These are phyloP conservation scores for Claviceps citrina DNA, from an alignment of 2,329 filamentous ascomycete species.

Conservation along the genomic window DNA sequence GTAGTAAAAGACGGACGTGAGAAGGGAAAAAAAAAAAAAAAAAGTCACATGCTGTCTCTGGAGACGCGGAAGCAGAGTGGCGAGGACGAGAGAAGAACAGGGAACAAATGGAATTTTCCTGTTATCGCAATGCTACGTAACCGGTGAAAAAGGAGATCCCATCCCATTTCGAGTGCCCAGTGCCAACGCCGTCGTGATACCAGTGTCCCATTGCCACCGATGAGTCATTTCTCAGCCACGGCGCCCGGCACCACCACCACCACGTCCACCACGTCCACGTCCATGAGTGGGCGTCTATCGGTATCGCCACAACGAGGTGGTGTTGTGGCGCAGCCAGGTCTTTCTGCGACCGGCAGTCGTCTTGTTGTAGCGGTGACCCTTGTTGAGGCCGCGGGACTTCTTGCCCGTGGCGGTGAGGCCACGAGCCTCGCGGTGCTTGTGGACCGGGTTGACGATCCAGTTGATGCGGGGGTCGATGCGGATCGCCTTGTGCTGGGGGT, in stretches of 20 bases:
- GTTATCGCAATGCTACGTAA: constrained; percentile 7
- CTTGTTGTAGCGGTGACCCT: constrained; percentile 99
- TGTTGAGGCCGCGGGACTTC: constrained; percentile 98
- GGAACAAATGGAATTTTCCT: too few relatives aligned
- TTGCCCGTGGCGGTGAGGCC: constrained; percentile 98
- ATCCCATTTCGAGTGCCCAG: background rate
- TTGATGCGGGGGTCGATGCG: constrained; percentile 98
- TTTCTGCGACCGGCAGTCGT: constrained; percentile 92
- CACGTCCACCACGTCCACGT: background rate
- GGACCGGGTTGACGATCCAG: constrained; percentile 99
- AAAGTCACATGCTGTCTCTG: too few relatives aligned
- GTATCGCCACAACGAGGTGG: constrained; percentile 96
- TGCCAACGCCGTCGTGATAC: background rate
- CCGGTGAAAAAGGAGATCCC: background rate
- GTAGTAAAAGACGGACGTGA: too few relatives aligned
- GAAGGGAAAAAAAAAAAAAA: too few relatives aligned
- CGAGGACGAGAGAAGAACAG: too few relatives aligned
- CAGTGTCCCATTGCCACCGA: background rate
- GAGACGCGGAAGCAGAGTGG: too few relatives aligned
- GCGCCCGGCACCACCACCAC: background rate
- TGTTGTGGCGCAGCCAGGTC: constrained; percentile 99
- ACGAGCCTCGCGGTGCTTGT: constrained; percentile 99
- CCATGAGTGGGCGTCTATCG: constrained; percentile 40
- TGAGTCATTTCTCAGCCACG: background rate
- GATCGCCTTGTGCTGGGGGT: constrained; percentile 99